These are phyloP conservation scores for Starmerella sp. DNA, from an alignment of 805 yeast species.

Conservation along the genomic window DNA sequence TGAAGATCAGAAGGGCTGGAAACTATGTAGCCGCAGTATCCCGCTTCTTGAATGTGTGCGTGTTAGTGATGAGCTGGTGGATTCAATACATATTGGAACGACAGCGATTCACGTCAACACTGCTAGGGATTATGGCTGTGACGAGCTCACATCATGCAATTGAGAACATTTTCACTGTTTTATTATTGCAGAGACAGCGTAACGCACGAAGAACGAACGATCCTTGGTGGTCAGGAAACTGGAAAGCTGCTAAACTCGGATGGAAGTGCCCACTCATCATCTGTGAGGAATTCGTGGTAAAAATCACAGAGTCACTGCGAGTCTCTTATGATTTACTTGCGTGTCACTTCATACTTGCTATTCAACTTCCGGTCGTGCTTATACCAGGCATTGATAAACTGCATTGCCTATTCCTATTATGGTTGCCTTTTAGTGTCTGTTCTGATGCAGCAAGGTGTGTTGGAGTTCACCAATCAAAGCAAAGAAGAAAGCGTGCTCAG, in stretches of 20 bases:
- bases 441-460: slow-evolving; percentile 71
- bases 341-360: slow-evolving; percentile 69
- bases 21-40: slow-evolving; percentile 40
- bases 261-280: slow-evolving; percentile 71
- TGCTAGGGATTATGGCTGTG: slow-evolving; percentile 50
- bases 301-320: slow-evolving; percentile 73
- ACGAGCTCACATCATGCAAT: slow-evolving; percentile 47
- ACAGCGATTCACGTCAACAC: slow-evolving; percentile 48
- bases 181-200: slow-evolving; percentile 46
- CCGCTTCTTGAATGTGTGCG: slow-evolving; percentile 43
- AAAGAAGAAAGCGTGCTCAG: slow-evolving; percentile 28
- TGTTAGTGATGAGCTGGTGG: slow-evolving; percentile 48
- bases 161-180: slow-evolving; percentile 40
- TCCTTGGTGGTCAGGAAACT: slow-evolving; percentile 50
- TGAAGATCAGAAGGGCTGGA: background rate
- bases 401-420: slow-evolving; percentile 88
- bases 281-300: slow-evolving; percentile 72
- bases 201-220: slow-evolving; percentile 44
- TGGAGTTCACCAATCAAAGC: slow-evolving; percentile 69
- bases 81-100: slow-evolving; percentile 57
- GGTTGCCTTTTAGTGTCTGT: slow-evolving; percentile 67
- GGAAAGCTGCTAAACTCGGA: slow-evolving; percentile 62
- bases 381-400: slow-evolving; percentile 78
- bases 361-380: slow-evolving; percentile 67
- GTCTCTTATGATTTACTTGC: slow-evolving; percentile 84